phyloP scores from a whole-genome alignment of 495 filamentous ascomycete species.

The Penicillium daleae region DNA sequence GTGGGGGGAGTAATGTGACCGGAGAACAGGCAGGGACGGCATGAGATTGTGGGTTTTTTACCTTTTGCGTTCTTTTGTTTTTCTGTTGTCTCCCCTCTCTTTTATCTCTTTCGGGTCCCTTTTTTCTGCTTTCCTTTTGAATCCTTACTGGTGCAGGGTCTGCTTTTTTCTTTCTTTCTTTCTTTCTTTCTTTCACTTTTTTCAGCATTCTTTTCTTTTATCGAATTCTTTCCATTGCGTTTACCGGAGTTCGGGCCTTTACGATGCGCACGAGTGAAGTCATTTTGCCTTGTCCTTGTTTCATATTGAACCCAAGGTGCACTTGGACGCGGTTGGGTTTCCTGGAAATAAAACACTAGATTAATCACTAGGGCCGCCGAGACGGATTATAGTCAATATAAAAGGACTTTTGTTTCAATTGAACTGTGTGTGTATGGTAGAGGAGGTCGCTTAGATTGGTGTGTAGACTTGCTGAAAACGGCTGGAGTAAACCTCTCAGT shows the following conservation, averaged over 20 bases:
- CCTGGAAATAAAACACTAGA: conserved; percentile 38
- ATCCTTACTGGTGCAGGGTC: conserved; percentile 8
- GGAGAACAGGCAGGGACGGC: conserved; percentile 12
- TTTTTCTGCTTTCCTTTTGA: conserved; percentile 3
- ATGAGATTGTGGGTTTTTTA: conserved; percentile 3
- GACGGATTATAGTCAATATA: conserved; percentile 28
- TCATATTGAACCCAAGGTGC: conserved; percentile 27
- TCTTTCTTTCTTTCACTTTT: conserved; percentile 16
- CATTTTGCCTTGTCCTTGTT: conserved; percentile 30
- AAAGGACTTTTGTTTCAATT: conserved; percentile 11
- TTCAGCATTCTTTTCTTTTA: conserved; percentile 6
- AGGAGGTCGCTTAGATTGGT: neutral
- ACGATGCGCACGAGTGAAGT: conserved; percentile 33
- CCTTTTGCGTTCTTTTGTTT: conserved; percentile 9
- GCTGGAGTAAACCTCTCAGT: neutral
- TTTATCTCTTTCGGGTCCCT: conserved; percentile 18
- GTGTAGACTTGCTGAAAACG: neutral
- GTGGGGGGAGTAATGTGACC: conserved; percentile 24
- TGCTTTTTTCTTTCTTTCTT: conserved; percentile 19
- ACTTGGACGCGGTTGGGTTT: conserved; percentile 25
- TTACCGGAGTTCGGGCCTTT: conserved; percentile 30
- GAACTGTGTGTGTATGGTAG: neutral
- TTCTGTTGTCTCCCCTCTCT: conserved; percentile 16
- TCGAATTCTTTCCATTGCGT: conserved; percentile 11
- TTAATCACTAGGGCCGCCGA: conserved; percentile 32